Evolutionary conservation across 2,329 filamentous ascomycete species (phyloP).

Genomic region (Nemania abortiva): DNA sequence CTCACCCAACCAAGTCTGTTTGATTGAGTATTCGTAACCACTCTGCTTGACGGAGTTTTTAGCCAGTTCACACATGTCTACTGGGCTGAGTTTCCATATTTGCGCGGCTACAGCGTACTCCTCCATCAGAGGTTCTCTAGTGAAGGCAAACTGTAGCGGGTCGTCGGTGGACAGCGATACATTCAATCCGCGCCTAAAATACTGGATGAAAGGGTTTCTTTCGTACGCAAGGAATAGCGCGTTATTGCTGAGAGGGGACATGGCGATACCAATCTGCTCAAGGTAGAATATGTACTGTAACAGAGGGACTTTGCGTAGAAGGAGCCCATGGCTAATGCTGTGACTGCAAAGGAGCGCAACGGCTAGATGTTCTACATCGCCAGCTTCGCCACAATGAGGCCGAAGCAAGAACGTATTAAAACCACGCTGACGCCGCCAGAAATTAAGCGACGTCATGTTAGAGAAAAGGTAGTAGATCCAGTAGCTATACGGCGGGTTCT

Average conservation of each 20-base stretch:
- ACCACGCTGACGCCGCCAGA: conserved; percentile 88
- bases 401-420: conserved; percentile 96
- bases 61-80: conserved; percentile 98
- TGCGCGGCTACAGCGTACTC: conserved; percentile 98
- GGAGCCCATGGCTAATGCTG: conserved; percentile 94
- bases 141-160: conserved; percentile 97
- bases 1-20: conserved; percentile 89
- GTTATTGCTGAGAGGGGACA: conserved; percentile 99
- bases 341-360: conserved; percentile 92
- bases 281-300: conserved; percentile 98
- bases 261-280: conserved; percentile 97
- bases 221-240: conserved; percentile 96
- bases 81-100: conserved; percentile 96
- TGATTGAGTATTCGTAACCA: conserved; percentile 89
- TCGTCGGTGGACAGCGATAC: conserved; percentile 97
- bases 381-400: conserved; percentile 96
- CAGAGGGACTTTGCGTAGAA: conserved; percentile 92
- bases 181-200: conserved; percentile 94
- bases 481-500: conserved; percentile 98
- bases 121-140: conserved; percentile 96
- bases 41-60: conserved; percentile 96
- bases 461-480: conserved; percentile 99
- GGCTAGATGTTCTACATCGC: conserved; percentile 95
- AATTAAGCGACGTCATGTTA: conserved; percentile 92
- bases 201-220: conserved; percentile 93